phyloP scores from a whole-genome alignment of 1,139 yeast genomes.

The Magnusiomyces tetraspermus region DNA sequence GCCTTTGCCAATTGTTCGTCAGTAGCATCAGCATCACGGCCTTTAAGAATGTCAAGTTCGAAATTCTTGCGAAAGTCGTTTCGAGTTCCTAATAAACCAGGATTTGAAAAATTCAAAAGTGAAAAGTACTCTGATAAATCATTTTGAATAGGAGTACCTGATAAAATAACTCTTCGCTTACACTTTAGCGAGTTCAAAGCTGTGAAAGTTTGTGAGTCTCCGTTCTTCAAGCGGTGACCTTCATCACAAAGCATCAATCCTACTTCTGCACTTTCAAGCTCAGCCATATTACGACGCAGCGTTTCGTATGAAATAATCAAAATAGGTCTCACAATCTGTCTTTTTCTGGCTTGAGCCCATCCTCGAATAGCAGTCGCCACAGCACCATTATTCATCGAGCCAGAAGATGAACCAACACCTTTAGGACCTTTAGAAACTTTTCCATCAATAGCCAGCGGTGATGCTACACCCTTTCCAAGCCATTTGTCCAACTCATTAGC shows the following conservation, averaged over 20 bases:
- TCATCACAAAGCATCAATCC: conserved; percentile 92
- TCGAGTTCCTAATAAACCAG: conserved; percentile 82
- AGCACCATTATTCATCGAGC: conserved; percentile 29
- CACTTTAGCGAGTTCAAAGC: conserved; percentile 77
- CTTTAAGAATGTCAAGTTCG: conserved; percentile 69
- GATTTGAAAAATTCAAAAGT: conserved; percentile 83
- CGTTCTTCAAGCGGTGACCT: conserved; percentile 91
- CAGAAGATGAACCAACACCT: conserved; percentile 11
- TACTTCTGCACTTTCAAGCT: conserved; percentile 66
- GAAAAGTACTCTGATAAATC: conserved; percentile 94
- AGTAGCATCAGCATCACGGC: conserved; percentile 85
- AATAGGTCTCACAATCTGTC: conserved; percentile 87
- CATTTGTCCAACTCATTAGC: conserved; percentile 93
- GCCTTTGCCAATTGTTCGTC: conserved; percentile 69
- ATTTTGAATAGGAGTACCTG: conserved; percentile 97
- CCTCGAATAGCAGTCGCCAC: conserved; percentile 62
- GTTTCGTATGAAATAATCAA: conserved; percentile 95
- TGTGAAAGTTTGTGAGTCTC: conserved; percentile 86
- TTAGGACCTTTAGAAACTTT: conserved; percentile 29
- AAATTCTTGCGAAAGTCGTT: conserved; percentile 75
- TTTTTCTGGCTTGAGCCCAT: conserved; percentile 87
- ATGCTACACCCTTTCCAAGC: conserved; percentile 85
- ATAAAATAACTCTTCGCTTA: conserved; percentile 78
- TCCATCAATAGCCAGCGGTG: conserved; percentile 84
- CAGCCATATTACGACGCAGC: conserved; percentile 72